Evolutionary conservation across 148 eudicot genomes (phyloP).

Genomic region (Gaultheria prostrata): DNA sequence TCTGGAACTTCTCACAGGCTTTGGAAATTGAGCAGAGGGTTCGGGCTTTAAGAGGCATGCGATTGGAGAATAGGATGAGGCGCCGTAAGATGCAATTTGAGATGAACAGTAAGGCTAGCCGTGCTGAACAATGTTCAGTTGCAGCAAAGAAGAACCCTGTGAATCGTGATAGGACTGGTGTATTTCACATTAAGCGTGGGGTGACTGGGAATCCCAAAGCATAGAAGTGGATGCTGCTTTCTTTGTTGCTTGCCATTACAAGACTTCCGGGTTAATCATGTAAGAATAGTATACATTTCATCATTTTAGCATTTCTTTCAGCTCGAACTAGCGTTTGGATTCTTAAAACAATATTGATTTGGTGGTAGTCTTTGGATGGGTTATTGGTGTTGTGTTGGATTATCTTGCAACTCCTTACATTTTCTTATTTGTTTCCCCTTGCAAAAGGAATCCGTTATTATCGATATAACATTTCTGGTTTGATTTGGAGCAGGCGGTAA

Average conservation of each 20-base stretch:
- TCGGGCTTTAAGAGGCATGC: conserved; percentile 52
- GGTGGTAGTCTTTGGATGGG: not conserved
- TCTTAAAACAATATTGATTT: not conserved
- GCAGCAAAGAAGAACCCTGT: conserved; percentile 72
- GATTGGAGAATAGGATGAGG: conserved; percentile 87
- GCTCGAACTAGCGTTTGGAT: not conserved
- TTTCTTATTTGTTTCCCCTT: too few relatives aligned
- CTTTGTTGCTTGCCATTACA: conserved; percentile 4
- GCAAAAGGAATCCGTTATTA: not conserved
- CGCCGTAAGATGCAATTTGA: conserved; percentile 69
- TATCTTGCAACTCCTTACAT: not conserved
- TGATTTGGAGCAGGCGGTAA: conserved; percentile 1
- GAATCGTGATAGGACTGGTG: conserved; percentile 55
- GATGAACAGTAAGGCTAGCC: conserved; percentile 52
- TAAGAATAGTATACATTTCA: conserved; percentile 7
- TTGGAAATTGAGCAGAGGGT: conserved; percentile 66
- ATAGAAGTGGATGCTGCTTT: conserved; percentile 20
- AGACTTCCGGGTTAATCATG: not conserved
- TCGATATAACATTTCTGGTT: not conserved
- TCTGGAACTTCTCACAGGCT: conserved; percentile 95
- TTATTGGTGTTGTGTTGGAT: not conserved
- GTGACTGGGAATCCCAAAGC: conserved; percentile 75
- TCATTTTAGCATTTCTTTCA: not conserved
- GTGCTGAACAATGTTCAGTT: conserved; percentile 60
- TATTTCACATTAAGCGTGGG: conserved; percentile 65